A percentile compares a stretch with the other conserved stretches of the same genome.
These are phyloP conservation scores for Gossypium stocksii DNA, from an alignment of 345 rosid genomes.

Conservation along the genomic window DNA sequence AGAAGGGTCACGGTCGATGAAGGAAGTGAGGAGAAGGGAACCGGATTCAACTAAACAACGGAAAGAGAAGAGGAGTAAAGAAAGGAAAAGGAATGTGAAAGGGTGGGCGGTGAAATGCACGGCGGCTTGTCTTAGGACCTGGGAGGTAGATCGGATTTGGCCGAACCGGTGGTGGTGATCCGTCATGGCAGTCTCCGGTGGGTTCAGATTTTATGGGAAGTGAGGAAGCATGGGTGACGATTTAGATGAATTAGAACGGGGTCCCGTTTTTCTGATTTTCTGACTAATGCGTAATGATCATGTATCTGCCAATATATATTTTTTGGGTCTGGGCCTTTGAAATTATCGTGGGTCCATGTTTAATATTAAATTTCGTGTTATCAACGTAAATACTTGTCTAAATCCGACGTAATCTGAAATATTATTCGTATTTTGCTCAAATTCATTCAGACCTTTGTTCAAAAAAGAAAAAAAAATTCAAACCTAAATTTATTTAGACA, in stretches of 20 bases:
- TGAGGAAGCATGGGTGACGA: not conserved
- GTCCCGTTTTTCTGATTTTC: not conserved
- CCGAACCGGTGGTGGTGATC: constrained; percentile 42
- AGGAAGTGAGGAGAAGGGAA: constrained; percentile 53
- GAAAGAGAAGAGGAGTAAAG: constrained; percentile 74
- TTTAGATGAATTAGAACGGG: not conserved
- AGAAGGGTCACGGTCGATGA: constrained; percentile 82
- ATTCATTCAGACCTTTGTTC: no score
- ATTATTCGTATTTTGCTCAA: no score
- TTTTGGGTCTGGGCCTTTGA: not conserved
- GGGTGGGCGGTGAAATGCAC: constrained; percentile 43
- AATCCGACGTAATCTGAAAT: no score
- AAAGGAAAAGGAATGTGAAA: constrained; percentile 59
- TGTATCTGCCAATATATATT: not conserved
- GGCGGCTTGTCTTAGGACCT: constrained; percentile 50
- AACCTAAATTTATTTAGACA: no score
- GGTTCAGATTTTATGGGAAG: constrained; percentile 19
- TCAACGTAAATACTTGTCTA: no score
- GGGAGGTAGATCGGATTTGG: constrained; percentile 58
- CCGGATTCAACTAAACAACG: constrained; percentile 72
- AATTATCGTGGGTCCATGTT: not conserved
- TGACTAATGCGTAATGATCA: not conserved
- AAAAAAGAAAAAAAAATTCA: no score
- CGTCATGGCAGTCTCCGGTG: constrained; percentile 46
- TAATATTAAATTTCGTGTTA: no score